Percentiles rank a stretch among this genome's conserved stretches.
phyloP scores from a whole-genome alignment of 768 basidiomycete genomes.

The Albatrellus ellisii region DNA sequence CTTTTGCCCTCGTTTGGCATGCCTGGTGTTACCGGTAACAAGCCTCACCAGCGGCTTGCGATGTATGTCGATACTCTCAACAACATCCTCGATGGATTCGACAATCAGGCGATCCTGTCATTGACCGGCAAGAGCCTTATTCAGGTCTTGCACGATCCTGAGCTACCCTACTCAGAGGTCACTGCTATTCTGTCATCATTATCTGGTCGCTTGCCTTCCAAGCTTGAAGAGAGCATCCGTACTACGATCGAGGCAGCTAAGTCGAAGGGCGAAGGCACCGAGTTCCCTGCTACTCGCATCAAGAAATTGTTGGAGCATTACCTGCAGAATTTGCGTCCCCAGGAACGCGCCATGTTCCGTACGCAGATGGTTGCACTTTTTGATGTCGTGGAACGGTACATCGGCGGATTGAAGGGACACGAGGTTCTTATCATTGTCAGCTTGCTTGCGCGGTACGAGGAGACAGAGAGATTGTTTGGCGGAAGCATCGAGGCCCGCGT shows the following conservation, averaged over 20 bases:
- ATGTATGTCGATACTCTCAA: constrained; percentile 64
- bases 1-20: constrained; percentile 80
- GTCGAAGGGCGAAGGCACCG: constrained; percentile 55
- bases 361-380: constrained; percentile 55
- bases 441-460: constrained; percentile 67
- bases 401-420: constrained; percentile 74
- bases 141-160: constrained; percentile 66
- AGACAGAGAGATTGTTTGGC: constrained; percentile 86
- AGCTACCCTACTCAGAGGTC: constrained; percentile 82
- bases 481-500: constrained; percentile 91
- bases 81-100: constrained; percentile 93
- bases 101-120: constrained; percentile 88
- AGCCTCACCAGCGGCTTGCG: constrained; percentile 76
- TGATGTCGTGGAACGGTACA: constrained; percentile 69
- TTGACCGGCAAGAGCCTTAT: constrained; percentile 80
- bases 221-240: constrained; percentile 81
- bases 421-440: constrained; percentile 68
- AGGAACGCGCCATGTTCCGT: constrained; percentile 74
- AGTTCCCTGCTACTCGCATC: constrained; percentile 84
- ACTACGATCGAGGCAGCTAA: constrained; percentile 65
- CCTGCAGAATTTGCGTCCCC: constrained; percentile 60
- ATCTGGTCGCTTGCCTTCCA: constrained; percentile 85
- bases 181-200: constrained; percentile 75
- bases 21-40: constrained; percentile 77
- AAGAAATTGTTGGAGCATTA: constrained; percentile 81